Base-by-base conservation (phyloP, 2,329 filamentous ascomycete species). In the Fusarium praegraminearum region DNA sequence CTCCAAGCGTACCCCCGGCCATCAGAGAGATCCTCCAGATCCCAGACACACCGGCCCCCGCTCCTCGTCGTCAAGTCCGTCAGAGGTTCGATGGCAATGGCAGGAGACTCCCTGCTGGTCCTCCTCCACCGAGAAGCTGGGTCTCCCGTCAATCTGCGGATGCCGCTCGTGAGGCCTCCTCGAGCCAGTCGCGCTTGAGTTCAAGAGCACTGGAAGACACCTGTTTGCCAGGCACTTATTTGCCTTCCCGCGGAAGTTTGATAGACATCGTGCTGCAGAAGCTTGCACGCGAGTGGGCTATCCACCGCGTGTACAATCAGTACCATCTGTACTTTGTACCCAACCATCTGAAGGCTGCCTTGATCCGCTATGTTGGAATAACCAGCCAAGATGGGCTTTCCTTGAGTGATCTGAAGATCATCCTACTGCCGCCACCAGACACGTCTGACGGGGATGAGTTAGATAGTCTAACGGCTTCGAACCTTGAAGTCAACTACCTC, bases 91-190 rank as follows among this genome's bases (percentile, higher is more conserved):
- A 85, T 71, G 76, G 76, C 18, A 77, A 80, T 73, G 86, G 86
- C 20, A 81, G 84, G 58, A 82, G 86, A 57, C 77, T 84, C 22
- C 87, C 88, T 12, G 82, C 88, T 3, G 88, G 88, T 0, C 88
- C 88, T 24, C 83, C 87, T 28, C 84, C 88, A 24, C 88, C 88
- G 3, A 81, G 82, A 38, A 89, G 86, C 73, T 90, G 88, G 88
- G 60, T 78, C 16, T 67, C 67, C 49, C 57, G 75, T 83, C 63
- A 62, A 36, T 51, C 60, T 45, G 61, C 57, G 43, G 63, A 70
- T 51, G 64, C 65, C 40, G 40, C 53, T 55, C 47, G 26, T 61
- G 59, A 61, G 50, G 65, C 56, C 64, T 60, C 62, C n/a, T 62
- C 63, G 35, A 63, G 66, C 58, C 66, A 69, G 40, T 73, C 61